Percentiles rank a stretch among this genome's conserved stretches.
Conservation (phyloP, 2,329 filamentous ascomycete genomes). For the Aspergillus pseudotamarii region DNA sequence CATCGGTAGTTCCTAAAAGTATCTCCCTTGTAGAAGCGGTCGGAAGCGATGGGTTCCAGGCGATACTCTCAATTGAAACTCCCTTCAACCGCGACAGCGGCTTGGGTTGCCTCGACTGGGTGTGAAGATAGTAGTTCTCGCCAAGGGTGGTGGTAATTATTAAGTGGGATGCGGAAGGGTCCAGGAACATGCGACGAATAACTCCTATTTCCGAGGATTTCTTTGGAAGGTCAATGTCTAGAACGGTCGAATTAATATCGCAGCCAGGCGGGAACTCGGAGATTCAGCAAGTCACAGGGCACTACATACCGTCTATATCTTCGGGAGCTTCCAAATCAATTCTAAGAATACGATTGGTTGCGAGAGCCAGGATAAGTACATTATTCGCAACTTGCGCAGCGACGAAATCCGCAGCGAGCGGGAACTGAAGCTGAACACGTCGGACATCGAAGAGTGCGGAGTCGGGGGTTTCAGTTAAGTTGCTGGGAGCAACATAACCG, state of each 20-base stretch:
- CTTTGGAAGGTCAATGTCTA: conserved; percentile 96
- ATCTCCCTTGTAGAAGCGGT: conserved; percentile 96
- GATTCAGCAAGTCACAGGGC: not conserved
- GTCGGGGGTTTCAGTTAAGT: conserved; percentile 62
- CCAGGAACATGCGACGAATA: conserved; percentile 94
- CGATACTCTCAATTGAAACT: conserved; percentile 83
- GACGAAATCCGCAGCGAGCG: conserved; percentile 91
- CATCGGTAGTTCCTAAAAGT: conserved; percentile 85
- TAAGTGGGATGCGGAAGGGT: conserved; percentile 92
- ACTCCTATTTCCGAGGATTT: conserved; percentile 87
- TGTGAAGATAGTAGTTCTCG: conserved; percentile 98
- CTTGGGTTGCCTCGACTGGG: conserved; percentile 86
- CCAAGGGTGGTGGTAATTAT: conserved; percentile 87
- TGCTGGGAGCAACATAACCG: conserved; percentile 71
- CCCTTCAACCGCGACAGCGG: conserved; percentile 80
- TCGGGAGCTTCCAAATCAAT: conserved; percentile 93
- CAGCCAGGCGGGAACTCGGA: not conserved
- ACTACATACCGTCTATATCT: conserved; percentile 79
- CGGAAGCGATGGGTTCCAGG: conserved; percentile 91
- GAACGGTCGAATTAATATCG: conserved; percentile 21
- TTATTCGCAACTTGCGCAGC: conserved; percentile 97
- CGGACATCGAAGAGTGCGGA: conserved; percentile 81
- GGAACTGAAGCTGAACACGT: conserved; percentile 89
- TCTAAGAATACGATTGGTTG: conserved; percentile 86
- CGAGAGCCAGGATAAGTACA: conserved; percentile 87